A percentile compares a stretch with the other conserved stretches of the same genome.
Evolutionary conservation across 2,329 filamentous ascomycete genomes (phyloP).

Genomic region (Exophiala bonariae): DNA sequence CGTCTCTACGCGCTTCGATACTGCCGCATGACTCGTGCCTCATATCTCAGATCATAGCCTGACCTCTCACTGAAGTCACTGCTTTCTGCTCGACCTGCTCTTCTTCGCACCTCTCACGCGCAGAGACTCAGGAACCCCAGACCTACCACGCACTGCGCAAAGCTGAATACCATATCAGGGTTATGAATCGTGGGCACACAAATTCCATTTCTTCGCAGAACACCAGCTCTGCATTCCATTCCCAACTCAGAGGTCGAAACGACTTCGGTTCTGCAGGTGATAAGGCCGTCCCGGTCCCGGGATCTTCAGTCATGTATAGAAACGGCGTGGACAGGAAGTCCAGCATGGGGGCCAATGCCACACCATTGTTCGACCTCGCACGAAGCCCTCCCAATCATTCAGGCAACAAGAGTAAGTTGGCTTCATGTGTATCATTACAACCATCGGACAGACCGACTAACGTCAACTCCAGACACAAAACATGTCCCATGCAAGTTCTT

Average conservation of each 20-base stretch:
- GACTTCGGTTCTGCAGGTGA: conserved; percentile 17
- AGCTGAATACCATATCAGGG: too few relatives aligned
- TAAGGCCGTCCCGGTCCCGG: conserved; percentile 21
- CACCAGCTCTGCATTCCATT: conserved; percentile 8
- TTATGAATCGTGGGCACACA: conserved; percentile 16
- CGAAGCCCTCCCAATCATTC: conserved; percentile 48
- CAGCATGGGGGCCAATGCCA: conserved; percentile 22
- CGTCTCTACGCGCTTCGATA: not conserved
- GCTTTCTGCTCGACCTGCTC: not conserved
- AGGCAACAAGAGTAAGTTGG: conserved; percentile 42
- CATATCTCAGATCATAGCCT: conserved; percentile 6
- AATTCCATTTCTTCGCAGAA: conserved; percentile 14
- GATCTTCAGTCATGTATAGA: conserved; percentile 8
- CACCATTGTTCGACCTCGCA: conserved; percentile 42
- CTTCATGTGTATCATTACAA: not conserved
- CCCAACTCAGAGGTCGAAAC: conserved; percentile 16
- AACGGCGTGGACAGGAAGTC: conserved; percentile 21
- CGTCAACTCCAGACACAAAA: conserved; percentile 68
- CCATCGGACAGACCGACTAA: not conserved
- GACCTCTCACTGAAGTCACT: conserved; percentile 6
- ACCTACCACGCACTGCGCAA: too few relatives aligned
- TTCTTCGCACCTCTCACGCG: conserved; percentile 6
- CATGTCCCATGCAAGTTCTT: conserved; percentile 99
- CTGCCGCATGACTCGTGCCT: conserved; percentile 25
- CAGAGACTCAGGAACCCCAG: too few relatives aligned